phyloP scores from a whole-genome alignment of 768 basidiomycete species.

The Pleurotus ostreatus region DNA sequence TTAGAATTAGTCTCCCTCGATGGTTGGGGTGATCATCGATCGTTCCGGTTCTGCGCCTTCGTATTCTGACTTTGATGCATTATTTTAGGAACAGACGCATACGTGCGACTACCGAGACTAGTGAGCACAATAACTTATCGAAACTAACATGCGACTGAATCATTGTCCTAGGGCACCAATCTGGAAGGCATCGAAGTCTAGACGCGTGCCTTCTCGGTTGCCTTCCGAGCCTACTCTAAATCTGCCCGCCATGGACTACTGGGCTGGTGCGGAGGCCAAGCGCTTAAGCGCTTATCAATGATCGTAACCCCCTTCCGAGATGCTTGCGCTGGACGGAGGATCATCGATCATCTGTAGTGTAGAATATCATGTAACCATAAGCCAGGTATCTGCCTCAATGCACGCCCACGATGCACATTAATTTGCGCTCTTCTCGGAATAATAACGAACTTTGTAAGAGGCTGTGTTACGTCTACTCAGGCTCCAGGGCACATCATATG shows the following conservation, averaged over 20 bases:
- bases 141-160: background rate
- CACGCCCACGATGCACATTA: background rate
- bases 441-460: background rate
- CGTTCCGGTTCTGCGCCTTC: background rate
- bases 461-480: slow-evolving; percentile 2
- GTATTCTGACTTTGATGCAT: slow-evolving; percentile 5
- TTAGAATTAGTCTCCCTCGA: slow-evolving; percentile 76
- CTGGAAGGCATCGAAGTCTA: slow-evolving; percentile 81
- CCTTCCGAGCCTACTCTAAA: no score
- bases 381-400: no score
- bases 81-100: slow-evolving; percentile 72
- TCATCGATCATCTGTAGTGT: no score
- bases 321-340: no score
- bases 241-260: no score
- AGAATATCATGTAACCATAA: no score
- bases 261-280: no score
- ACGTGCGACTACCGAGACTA: slow-evolving; percentile 75
- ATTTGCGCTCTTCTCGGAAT: slow-evolving; percentile 1
- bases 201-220: background rate
- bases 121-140: slow-evolving; percentile 33
- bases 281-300: no score
- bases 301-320: no score
- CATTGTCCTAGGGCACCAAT: slow-evolving; percentile 66
- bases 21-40: slow-evolving; percentile 66
- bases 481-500: background rate